Evolutionary conservation across 805 yeast species (phyloP), one percentile per base, ranked within the genome.

Genomic region (Priceomyces medius): DNA sequence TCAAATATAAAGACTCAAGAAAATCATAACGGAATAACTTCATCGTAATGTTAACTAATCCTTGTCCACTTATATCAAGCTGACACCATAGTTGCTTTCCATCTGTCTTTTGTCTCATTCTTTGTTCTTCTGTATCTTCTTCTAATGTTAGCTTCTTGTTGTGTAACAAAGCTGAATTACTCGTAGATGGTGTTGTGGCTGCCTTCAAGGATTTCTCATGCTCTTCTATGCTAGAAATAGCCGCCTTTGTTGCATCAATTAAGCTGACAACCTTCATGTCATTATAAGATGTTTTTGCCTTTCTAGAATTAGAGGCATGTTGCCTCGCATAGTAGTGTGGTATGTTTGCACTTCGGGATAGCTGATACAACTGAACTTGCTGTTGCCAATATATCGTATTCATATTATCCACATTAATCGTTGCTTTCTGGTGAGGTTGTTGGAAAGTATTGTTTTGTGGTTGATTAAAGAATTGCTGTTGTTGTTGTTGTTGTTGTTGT

Each of bases 11-110:
- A 46, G 91, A 83, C 57, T 91, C 93, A 54, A 93, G 74, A 54
- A 93, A 93, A 45, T 77, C 76, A 63, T 89, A 93, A 35, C 81
- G 79, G 71, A 88, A 88, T 35, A 93, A 64, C 52, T 81, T 81
- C 16, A 84, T 78, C n/a, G 88, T 78, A 21, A 91, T 50, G 43
- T 79, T 76, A 47, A 79, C 70, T 39, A 93, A 71, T 24, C 91
- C 87, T 63, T 93, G 95, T 45, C 97, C 97, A 49, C 95, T 81
- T 49, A 91, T 71, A 66, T 93, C 99, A 49, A 93, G 70, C 4
- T 90, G 91, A 40, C 95, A 85, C 99, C 99, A 93, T 57, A 86
- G 76, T 66, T 90, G 97, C 45, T 82, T 83, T 27, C 85, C 80
- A 56, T 74, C 72, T 20, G 79, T 76, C 47, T 73, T 74, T 27